Conservation (phyloP, 345 rosid species). For the Anastatica hierochuntica region DNA sequence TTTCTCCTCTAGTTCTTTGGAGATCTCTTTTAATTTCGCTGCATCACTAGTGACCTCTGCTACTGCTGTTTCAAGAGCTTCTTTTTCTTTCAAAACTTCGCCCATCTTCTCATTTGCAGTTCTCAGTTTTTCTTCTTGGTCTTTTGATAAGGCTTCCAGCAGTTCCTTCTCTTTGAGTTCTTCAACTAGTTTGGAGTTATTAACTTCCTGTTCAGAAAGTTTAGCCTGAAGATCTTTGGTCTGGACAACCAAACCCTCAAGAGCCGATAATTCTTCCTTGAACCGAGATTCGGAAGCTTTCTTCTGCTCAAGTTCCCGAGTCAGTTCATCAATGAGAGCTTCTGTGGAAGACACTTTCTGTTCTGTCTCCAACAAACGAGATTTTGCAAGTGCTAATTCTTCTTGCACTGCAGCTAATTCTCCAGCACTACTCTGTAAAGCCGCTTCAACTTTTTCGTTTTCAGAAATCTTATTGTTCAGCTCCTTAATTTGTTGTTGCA, state of each 20-base stretch:
- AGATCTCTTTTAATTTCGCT: constrained; percentile 34
- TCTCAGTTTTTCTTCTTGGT: constrained; percentile 52
- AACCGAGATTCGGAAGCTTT: constrained; percentile 56
- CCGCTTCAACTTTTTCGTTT: constrained; percentile 58
- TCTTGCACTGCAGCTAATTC: constrained; percentile 61
- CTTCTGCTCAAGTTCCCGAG: constrained; percentile 50
- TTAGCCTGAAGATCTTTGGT: constrained; percentile 51
- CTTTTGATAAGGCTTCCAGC: constrained; percentile 39
- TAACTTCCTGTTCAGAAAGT: constrained; percentile 40
- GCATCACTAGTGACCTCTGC: constrained; percentile 39
- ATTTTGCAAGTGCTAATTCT: constrained; percentile 52
- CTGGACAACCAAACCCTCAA: constrained; percentile 36
- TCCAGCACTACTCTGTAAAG: constrained; percentile 45
- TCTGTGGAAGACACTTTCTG: constrained; percentile 60
- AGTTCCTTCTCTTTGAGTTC: constrained; percentile 47
- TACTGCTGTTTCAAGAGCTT: constrained; percentile 42
- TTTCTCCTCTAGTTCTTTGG: constrained; percentile 52
- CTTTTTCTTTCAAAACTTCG: constrained; percentile 52
- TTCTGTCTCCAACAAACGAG: constrained; percentile 46
- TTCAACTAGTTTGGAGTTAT: constrained; percentile 31
- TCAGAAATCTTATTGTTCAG: constrained; percentile 54
- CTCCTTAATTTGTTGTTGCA: constrained; percentile 65
- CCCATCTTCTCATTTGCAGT: constrained; percentile 55
- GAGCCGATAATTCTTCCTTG: constrained; percentile 47
- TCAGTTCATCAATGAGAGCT: constrained; percentile 39